Evolutionary conservation across 768 basidiomycete species (phyloP), one percentile per base, ranked within the genome.

Genomic region (Omphalotus guepiniiformis): DNA sequence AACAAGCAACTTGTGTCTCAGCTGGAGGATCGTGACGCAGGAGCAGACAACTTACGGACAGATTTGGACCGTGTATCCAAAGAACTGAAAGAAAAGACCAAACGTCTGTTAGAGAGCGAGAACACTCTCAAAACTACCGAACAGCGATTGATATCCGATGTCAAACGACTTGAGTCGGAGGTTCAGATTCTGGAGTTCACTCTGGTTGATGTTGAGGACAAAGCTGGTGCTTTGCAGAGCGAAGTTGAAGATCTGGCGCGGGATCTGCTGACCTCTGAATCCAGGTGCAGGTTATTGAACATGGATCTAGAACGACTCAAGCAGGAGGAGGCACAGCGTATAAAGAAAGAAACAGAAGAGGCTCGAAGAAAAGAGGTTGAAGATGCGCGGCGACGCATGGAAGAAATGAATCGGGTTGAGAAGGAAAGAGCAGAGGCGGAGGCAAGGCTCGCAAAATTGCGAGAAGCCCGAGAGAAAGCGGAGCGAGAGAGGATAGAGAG

Each of bases 211-310:
- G 9, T 32, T 9, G 30, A 32, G n/a, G n/a, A n/a, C 18, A 39
- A 39, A 18, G n/a, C n/a, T n/a, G n/a, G n/a, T n/a, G n/a, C n/a
- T n/a, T n/a, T n/a, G n/a, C n/a, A n/a, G n/a, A n/a, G n/a, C n/a
- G n/a, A n/a, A n/a, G 19, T 39, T 21, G 18, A 9, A 19, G 37
- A 39, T 61, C 53, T 63, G 47, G 37, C 47, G 34, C 42, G 41
- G 21, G 40, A 49, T 16, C 51, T 39, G 19, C 23, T 26, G 18
- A 22, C 55, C 11, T 26, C 49, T 7, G 52, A 55, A 9, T 55
- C 56, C 15, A 47, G 52, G 9, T 36, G 54, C 9, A 57, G 52
- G 37, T 43, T 57, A 11, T 22, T 55, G 1, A 48, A 55, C 30
- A 37, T 55, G 6, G 55, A 56, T 39, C 39, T 37, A 4, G 52